Base-by-base conservation (phyloP, 495 filamentous ascomycete genomes). In the Neurospora discreta region DNA sequence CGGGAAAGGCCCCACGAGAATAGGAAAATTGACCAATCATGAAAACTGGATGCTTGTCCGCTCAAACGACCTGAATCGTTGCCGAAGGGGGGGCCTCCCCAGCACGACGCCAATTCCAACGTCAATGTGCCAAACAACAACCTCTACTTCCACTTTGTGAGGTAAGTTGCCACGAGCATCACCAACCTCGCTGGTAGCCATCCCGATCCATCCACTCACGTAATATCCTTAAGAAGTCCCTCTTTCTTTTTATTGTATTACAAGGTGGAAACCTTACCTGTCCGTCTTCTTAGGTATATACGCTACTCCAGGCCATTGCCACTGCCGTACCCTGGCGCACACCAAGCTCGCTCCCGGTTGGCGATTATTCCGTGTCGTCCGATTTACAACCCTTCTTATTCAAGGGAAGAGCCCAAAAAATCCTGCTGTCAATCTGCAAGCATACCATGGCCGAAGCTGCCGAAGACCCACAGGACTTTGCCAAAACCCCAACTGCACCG, bases 371-470 rank as follows among this genome's bases (percentile, higher is more conserved):
- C 52, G 13, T 5, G 2, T 65, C 52, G 1, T 60, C 52, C 52
- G 33, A 6, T 26, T 23, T 26, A 65, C 52, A 33, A 65, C 11
- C 46, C 26, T 30, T 11, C 23, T n/a, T 7, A 46, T 8, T 11
- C 16, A 20, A 60, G 5, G 5, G 13, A 16, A 4, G 1, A 15
- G n/a, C n/a, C n/a, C n/a, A 33, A 65, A 6, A 65, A 18, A 36
- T 9, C 15, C 52, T 65, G 52, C 52, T 26, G 26, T 33, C n/a
- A n/a, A n/a, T n/a, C 52, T 65, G 26, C 52, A 65, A 6, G 15
- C 43, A 13, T 39, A 70, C 33, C 8, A 77, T 77, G 76, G 74
- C 74, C 2, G 74, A 76, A 46, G 40, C 46, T 71, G 69, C 75
- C 38, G 72, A 78, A 58, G 72, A 78, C 44, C 18, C 23, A 6